Base-by-base conservation (phyloP, 345 rosid genomes). In the Jatropha curcas region DNA sequence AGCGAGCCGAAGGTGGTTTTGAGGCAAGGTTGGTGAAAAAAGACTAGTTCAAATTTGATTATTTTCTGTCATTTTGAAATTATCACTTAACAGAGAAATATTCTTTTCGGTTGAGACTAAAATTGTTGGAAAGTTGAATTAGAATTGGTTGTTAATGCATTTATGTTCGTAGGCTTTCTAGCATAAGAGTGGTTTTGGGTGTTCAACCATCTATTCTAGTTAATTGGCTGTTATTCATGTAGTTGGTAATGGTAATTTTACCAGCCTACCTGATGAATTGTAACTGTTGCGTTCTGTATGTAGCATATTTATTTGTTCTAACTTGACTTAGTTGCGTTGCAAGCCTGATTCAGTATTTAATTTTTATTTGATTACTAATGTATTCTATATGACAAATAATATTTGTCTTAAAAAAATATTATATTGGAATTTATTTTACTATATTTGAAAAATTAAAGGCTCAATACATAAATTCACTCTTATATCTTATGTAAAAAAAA, bases 1-100 rank as follows among this genome's bases (percentile, higher is more conserved):
- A 83, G 80, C 86, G 87, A 62, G 79, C 82, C 1, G 89, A 85
- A 79, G 94, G 94, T 5, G 94, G 94, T 45, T 87, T 83, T 61
- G 89, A 91, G 84, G 93, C 90, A 13, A 85, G 80, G 78, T 64
- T 87, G 81, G 60, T 73, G 73, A 91, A 84, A 78, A 89, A 82
- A 78, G 87, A 85, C 62, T 83, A 83, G 83, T 59, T 30, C 13
- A 65, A 43, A 35, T 62, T 58, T 25, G 52, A 37, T 33, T 34
- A 41, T 68, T 68, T 65, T 68, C 55, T 39, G 70, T 59, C 64
- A 56, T 70, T 72, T 71, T 53, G n/a, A 60, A 67, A 74, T 58
- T 74, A 45, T 55, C 46, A 41, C 61, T 76, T 67, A 28, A 19
- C 62, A 67, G 22, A 13, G 28, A 70, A 58, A 45, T 41, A 14